A percentile compares a stretch with the other conserved stretches of the same genome.
phyloP scores from a whole-genome alignment of 2,329 filamentous ascomycete species.

The Neophaeococcomyces aloes region DNA sequence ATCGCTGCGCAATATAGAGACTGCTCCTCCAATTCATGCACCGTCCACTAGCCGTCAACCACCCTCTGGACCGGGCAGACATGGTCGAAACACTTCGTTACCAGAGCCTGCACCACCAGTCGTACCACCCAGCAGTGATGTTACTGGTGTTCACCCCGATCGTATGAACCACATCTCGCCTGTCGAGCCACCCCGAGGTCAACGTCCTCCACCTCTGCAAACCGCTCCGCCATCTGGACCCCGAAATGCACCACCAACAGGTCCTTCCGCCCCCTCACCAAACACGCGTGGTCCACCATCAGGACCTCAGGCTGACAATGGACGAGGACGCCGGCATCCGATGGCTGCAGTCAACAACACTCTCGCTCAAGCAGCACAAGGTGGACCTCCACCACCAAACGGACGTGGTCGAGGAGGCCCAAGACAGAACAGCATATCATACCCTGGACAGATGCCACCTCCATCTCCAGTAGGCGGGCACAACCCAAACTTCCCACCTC shows the following conservation, averaged over 20 bases:
- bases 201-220: conserved; percentile 15
- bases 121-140: conserved; percentile 28
- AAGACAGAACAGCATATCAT: conserved; percentile 24
- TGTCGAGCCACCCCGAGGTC: conserved; percentile 10
- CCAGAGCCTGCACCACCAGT: conserved; percentile 22
- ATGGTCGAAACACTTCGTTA: conserved; percentile 27
- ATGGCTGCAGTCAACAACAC: conserved; percentile 38
- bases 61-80: conserved; percentile 35
- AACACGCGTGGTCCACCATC: conserved; percentile 28
- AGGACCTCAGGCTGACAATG: conserved; percentile 28
- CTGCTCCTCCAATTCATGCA: conserved; percentile 7
- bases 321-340: conserved; percentile 33
- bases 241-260: conserved; percentile 26
- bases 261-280: conserved; percentile 28
- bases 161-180: conserved; percentile 35
- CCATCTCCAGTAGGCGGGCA: conserved; percentile 23
- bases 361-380: conserved; percentile 33
- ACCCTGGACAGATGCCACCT: conserved; percentile 19
- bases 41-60: conserved; percentile 30
- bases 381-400: conserved; percentile 25
- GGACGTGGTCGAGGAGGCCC: conserved; percentile 30
- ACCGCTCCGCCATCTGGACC: conserved; percentile 31
- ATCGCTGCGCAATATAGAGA: conserved; percentile 15
- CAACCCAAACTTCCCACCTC: conserved; percentile 20
- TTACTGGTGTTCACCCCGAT: conserved; percentile 44